Evolutionary conservation across 1,284 basidiomycete genomes (phyloP).

Genomic region (Cutaneotrichosporon mucoides): DNA sequence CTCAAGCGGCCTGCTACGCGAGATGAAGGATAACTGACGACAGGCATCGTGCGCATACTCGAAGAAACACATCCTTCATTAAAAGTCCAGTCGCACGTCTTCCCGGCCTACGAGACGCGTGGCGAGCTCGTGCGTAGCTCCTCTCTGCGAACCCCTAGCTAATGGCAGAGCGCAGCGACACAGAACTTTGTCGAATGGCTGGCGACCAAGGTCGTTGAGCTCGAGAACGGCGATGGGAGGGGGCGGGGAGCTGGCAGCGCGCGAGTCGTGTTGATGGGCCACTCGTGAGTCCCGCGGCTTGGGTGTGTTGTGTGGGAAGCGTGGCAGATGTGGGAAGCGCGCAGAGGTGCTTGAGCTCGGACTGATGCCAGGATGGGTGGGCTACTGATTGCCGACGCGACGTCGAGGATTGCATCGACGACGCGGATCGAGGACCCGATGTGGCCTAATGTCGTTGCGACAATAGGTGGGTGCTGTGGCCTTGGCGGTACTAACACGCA

Average conservation of each 20-base stretch:
- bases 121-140: slow-evolving; percentile 67
- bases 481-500: slow-evolving; percentile 37
- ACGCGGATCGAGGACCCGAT: slow-evolving; percentile 35
- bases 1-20: neutral
- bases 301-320: neutral
- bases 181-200: slow-evolving; percentile 84
- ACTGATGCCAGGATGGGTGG: slow-evolving; percentile 71
- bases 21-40: slow-evolving; percentile 14
- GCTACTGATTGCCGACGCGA: slow-evolving; percentile 75
- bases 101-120: slow-evolving; percentile 89
- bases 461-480: slow-evolving; percentile 30
- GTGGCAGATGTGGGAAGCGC: no score
- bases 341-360: no score
- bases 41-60: slow-evolving; percentile 71
- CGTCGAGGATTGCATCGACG: slow-evolving; percentile 62
- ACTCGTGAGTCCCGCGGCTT: slow-evolving; percentile 60
- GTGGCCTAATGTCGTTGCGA: slow-evolving; percentile 46
- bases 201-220: slow-evolving; percentile 69
- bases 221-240: slow-evolving; percentile 62
- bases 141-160: neutral
- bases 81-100: slow-evolving; percentile 68
- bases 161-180: slow-evolving; percentile 66
- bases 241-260: slow-evolving; percentile 70
- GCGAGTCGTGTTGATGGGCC: slow-evolving; percentile 82
- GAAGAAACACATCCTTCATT: slow-evolving; percentile 51